These are phyloP conservation scores for Solanum hybrid DNA, from an alignment of 305 asterid species.

Conservation along the genomic window DNA sequence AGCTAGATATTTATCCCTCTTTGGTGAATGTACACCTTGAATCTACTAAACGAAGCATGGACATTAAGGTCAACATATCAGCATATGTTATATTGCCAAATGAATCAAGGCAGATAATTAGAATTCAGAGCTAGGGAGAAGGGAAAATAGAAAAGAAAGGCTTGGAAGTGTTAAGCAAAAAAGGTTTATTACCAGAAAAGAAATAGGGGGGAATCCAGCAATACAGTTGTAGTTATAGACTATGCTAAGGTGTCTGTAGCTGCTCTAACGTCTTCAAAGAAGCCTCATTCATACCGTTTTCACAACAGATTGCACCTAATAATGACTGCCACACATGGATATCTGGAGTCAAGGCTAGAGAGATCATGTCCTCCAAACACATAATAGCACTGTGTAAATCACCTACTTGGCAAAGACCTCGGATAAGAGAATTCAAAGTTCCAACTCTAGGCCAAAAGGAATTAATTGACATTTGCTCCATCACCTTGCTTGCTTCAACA, in stretches of 20 bases:
- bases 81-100: background rate
- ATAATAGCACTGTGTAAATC: conserved; percentile 45
- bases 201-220: background rate
- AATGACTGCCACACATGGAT: conserved; percentile 51
- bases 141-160: background rate
- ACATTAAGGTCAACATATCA: background rate
- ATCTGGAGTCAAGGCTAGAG: conserved; percentile 58
- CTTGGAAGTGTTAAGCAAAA: background rate
- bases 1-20: background rate
- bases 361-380: conserved; percentile 86
- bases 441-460: conserved; percentile 51
- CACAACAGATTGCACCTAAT: conserved; percentile 47
- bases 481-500: conserved; percentile 50
- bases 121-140: background rate
- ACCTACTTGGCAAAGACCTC: conserved; percentile 53
- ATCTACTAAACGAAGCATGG: background rate
- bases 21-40: background rate
- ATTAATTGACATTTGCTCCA: conserved; percentile 57
- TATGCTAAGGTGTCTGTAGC: background rate
- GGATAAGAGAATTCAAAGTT: conserved; percentile 37
- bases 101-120: background rate
- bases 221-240: background rate
- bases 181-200: background rate
- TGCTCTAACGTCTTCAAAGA: background rate
- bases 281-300: background rate